phyloP scores from a whole-genome alignment of 129 eudicot species.

The Pulicaria dysenterica region DNA sequence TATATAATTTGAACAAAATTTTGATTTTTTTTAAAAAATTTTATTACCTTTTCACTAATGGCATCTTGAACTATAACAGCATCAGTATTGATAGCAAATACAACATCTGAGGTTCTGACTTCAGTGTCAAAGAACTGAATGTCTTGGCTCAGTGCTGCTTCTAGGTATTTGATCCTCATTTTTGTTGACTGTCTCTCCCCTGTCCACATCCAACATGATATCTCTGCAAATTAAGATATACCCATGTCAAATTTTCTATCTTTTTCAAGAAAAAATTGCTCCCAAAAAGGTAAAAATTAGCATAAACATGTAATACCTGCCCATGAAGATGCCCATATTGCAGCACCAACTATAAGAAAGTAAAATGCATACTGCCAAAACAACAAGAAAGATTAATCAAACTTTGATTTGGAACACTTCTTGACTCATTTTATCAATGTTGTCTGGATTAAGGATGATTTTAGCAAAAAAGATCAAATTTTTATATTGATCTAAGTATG shows the following conservation, averaged over 20 bases:
- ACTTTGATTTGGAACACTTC: not conserved
- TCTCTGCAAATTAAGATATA: slow-evolving; percentile 55
- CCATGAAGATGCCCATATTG: slow-evolving; percentile 99
- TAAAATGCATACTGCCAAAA: slow-evolving; percentile 93
- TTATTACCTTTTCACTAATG: slow-evolving; percentile 90
- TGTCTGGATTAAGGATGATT: too few relatives aligned
- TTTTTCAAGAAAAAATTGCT: not conserved
- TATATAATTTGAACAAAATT: slow-evolving; percentile 13
- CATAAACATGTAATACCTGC: slow-evolving; percentile 57
- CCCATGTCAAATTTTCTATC: slow-evolving; percentile 13
- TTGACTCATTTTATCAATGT: too few relatives aligned
- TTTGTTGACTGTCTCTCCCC: slow-evolving; percentile 96
- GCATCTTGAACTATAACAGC: slow-evolving; percentile 99
- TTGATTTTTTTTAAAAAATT: not conserved
- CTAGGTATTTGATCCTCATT: slow-evolving; percentile 90
- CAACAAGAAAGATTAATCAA: slow-evolving; percentile 19
- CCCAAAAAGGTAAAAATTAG: not conserved
- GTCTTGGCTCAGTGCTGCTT: slow-evolving; percentile 93
- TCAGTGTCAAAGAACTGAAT: slow-evolving; percentile 93
- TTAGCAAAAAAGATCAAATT: not conserved
- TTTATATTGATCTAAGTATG: not conserved
- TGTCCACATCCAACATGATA: slow-evolving; percentile 99
- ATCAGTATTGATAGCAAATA: slow-evolving; percentile 90
- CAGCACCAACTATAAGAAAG: slow-evolving; percentile 97
- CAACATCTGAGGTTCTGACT: slow-evolving; percentile 95